Evolutionary conservation across 2,329 filamentous ascomycete genomes (phyloP).

Genomic region (Neonectria coccinea): DNA sequence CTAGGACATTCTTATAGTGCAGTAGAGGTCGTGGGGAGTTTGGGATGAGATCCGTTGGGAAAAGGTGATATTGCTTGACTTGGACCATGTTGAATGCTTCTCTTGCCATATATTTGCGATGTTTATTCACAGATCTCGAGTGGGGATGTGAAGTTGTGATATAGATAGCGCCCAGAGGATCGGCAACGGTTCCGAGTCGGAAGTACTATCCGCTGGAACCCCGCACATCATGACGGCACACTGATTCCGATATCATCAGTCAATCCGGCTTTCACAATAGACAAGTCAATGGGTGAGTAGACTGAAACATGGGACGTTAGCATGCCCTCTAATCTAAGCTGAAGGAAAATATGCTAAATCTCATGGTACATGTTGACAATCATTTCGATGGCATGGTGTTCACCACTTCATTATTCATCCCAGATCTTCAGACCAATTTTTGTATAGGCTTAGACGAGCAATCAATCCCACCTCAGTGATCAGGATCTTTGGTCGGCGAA

Average conservation of each 20-base stretch:
- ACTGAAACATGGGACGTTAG: too few species aligned
- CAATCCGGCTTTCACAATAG: too few species aligned
- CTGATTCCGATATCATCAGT: neutral
- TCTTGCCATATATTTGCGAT: neutral
- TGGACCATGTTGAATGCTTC: conserved; percentile 31
- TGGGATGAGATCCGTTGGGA: conserved; percentile 59
- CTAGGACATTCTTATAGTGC: conserved; percentile 56
- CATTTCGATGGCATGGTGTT: too few species aligned
- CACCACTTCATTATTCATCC: too few species aligned
- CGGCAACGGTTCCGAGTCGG: neutral
- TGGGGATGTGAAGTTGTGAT: neutral
- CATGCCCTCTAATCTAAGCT: too few species aligned
- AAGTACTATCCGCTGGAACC: neutral
- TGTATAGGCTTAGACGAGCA: too few species aligned
- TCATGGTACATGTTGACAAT: too few species aligned
- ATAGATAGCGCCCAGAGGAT: neutral
- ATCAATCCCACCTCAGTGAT: too few species aligned
- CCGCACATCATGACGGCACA: neutral
- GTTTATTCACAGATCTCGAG: neutral
- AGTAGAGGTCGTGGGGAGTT: conserved; percentile 65
- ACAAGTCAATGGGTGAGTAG: too few species aligned
- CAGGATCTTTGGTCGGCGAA: too few species aligned
- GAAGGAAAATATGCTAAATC: too few species aligned
- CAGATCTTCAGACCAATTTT: too few species aligned
- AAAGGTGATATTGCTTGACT: conserved; percentile 54